phyloP scores from a whole-genome alignment of 1,139 yeast species.

The Candida sanyaensis region DNA sequence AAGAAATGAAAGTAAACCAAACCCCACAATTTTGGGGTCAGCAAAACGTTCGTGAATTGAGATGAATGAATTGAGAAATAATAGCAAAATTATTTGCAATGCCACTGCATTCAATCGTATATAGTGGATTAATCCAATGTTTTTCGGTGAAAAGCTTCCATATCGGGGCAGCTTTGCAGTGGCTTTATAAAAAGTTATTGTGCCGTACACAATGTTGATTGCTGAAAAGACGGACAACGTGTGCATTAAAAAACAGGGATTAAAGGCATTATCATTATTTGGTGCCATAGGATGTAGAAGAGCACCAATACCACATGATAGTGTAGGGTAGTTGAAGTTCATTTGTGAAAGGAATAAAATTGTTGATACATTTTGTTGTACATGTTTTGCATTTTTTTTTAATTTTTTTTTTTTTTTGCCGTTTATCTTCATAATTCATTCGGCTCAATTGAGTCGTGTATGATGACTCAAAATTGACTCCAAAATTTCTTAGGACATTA shows the following conservation, averaged over 20 bases:
- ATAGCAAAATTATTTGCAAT: constrained; percentile 25
- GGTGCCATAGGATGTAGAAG: constrained; percentile 24
- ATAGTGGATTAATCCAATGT: constrained; percentile 31
- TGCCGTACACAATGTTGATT: constrained; percentile 17
- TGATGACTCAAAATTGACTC: no score
- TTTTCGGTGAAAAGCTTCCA: constrained; percentile 26
- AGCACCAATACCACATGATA: constrained; percentile 18
- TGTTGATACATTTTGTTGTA: no score
- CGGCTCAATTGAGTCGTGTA: no score
- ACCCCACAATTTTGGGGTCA: constrained; percentile 25
- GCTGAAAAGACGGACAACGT: constrained; percentile 7
- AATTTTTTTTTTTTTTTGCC: no score
- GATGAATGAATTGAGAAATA: constrained; percentile 19
- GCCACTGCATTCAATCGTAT: constrained; percentile 29
- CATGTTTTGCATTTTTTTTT: no score
- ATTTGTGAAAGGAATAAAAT: neutral
- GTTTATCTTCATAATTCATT: no score
- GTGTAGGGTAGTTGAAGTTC: constrained; percentile 6
- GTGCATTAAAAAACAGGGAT: constrained; percentile 51
- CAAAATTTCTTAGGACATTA: no score
- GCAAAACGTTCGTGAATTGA: constrained; percentile 25
- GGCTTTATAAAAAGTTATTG: constrained; percentile 23
- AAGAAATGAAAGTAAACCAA: constrained; percentile 16
- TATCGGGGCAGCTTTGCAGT: constrained; percentile 13
- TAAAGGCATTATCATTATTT: constrained; percentile 48